phyloP scores from a whole-genome alignment of 768 basidiomycete genomes.

The Tylopilus felleus region DNA sequence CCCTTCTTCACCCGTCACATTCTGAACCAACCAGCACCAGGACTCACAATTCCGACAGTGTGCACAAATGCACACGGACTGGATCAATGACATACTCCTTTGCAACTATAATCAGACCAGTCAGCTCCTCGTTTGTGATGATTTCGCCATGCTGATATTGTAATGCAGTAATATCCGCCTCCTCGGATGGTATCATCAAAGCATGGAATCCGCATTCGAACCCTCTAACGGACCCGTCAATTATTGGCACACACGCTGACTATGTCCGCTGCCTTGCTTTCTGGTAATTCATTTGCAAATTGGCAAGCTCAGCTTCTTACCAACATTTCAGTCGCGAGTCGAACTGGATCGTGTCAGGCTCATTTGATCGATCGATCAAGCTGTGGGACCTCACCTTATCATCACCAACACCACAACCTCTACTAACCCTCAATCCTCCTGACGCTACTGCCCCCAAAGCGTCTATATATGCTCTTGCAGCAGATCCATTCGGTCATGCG shows the following conservation, averaged over 20 bases:
- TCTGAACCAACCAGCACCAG: slow-evolving; percentile 30
- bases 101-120: slow-evolving; percentile 91
- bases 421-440: slow-evolving; percentile 65
- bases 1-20: background rate
- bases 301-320: slow-evolving; percentile 9
- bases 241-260: slow-evolving; percentile 75
- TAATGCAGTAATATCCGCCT: slow-evolving; percentile 76
- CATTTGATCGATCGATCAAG: slow-evolving; percentile 91
- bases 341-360: slow-evolving; percentile 89
- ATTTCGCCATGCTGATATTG: slow-evolving; percentile 5
- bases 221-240: slow-evolving; percentile 55
- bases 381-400: slow-evolving; percentile 80
- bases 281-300: slow-evolving; percentile 43
- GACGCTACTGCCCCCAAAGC: slow-evolving; percentile 65
- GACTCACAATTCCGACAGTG: slow-evolving; percentile 77
- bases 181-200: slow-evolving; percentile 92
- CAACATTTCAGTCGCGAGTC: slow-evolving; percentile 57
- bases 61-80: slow-evolving; percentile 87
- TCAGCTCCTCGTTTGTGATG: slow-evolving; percentile 31
- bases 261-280: slow-evolving; percentile 80
- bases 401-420: slow-evolving; percentile 41
- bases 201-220: slow-evolving; percentile 85
- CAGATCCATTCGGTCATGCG: slow-evolving; percentile 73
- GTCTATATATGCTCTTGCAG: slow-evolving; percentile 74
- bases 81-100: slow-evolving; percentile 92